Conservation (phyloP, 2,329 filamentous ascomycete genomes). For the Beauveria brongniartii region DNA sequence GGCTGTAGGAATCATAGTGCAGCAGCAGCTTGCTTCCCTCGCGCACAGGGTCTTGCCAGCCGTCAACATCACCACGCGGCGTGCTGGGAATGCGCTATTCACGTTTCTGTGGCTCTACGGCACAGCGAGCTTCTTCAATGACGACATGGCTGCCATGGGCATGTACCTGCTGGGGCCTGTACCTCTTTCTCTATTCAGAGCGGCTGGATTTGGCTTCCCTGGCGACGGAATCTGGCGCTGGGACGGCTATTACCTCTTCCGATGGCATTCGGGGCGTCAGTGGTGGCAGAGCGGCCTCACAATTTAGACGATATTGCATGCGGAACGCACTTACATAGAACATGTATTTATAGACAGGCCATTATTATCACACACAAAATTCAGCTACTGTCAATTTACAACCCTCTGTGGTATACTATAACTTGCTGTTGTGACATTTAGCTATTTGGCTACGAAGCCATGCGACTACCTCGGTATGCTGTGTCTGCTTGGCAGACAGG, state of each 20-base stretch:
- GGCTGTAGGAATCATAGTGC: conserved; percentile 54
- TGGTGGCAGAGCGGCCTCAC: conserved; percentile 49
- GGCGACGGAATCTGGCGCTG: conserved; percentile 63
- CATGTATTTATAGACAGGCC: background rate
- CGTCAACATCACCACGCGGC: conserved; percentile 38
- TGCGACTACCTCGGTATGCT: conserved; percentile 52
- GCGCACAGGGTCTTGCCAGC: conserved; percentile 25
- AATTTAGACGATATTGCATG: conserved; percentile 16
- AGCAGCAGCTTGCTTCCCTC: conserved; percentile 34
- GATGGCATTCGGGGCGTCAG: conserved; percentile 48
- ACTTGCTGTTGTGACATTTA: conserved; percentile 21
- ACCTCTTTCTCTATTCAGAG: conserved; percentile 64
- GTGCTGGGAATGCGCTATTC: conserved; percentile 52
- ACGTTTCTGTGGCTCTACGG: conserved; percentile 58
- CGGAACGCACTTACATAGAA: background rate
- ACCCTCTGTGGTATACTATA: background rate
- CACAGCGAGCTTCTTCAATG: conserved; percentile 57
- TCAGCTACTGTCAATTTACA: too few relatives aligned
- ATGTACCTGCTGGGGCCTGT: conserved; percentile 77
- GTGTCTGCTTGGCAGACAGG: conserved; percentile 62
- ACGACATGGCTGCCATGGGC: conserved; percentile 68
- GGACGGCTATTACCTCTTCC: conserved; percentile 42
- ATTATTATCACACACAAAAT: background rate
- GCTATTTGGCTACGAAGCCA: conserved; percentile 54
- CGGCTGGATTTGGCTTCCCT: conserved; percentile 52